Base-by-base conservation (phyloP, 345 rosid species). In the Euphorbia lathyris region DNA sequence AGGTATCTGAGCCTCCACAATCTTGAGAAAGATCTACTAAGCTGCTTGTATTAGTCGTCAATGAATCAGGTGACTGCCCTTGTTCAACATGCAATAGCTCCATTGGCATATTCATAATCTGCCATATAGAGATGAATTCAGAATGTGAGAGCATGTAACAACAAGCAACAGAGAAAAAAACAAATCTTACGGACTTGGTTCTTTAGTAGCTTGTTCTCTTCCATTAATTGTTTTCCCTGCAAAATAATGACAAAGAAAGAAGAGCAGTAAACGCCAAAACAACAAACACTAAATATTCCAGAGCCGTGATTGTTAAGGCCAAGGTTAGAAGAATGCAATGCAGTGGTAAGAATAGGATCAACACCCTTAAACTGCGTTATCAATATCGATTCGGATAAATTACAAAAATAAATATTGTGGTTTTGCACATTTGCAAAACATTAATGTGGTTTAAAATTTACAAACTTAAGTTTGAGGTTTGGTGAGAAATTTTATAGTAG, bases 131-230 rank as follows among this genome's bases (percentile, higher is more conserved):
- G 19, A 45, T 16, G 30, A 36, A 19, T 9, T 22, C 17, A 58
- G 12, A 8, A 9, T 3, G n/a, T 27, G 22, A 42, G 13, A 11
- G 0, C 36, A 43, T 30, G 56, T 27, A 43, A 45, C 62, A 51
- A 40, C 3, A 16, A 47, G 25, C 63, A 68, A 36, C 32, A 13
- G 25, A 27, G 23, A 48, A 71, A 47, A 9, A 20, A 40, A 36
- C 0, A 12, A 32, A 19, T 9, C 16, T 26, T 56, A 30, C 23
- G 40, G 9, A 77, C 83, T 55, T 10, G 74, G 25, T 77, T 55
- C 68, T 70, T 77, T 73, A 83, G 68, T 20, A 50, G 56, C 74
- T 63, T 56, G 65, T 79, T 83, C 65, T 75, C 80, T 66, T 77
- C 79, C 66, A 20, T 56, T 38, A 83, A 48, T 48, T 66, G 30